These are phyloP conservation scores for Macroventuria anomochaeta DNA, from an alignment of 2,329 filamentous ascomycete genomes.

Conservation along the genomic window DNA sequence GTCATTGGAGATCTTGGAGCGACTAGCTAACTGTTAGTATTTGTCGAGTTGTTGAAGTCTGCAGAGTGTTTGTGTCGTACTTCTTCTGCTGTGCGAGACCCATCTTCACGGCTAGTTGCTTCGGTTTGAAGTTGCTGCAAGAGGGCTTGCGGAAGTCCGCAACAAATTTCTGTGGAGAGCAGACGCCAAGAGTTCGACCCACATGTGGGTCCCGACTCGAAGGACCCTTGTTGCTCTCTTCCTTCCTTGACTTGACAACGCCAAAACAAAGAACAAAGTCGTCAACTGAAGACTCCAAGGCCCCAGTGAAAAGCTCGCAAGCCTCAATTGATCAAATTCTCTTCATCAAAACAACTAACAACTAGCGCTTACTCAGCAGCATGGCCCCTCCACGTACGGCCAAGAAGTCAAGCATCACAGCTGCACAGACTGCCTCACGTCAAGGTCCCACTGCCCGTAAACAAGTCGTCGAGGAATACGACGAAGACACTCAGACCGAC, in stretches of 20 bases:
- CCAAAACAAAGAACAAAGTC: neutral
- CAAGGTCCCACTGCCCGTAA: slow-evolving; percentile 16
- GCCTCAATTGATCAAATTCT: slow-evolving; percentile 2
- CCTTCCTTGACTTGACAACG: neutral
- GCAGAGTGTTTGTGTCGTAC: slow-evolving; percentile 52
- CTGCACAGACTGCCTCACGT: slow-evolving; percentile 12
- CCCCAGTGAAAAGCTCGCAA: neutral
- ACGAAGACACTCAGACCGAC: slow-evolving; percentile 8
- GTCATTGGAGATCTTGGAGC: slow-evolving; percentile 81
- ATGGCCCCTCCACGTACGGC: slow-evolving; percentile 25
- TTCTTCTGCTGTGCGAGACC: slow-evolving; percentile 72
- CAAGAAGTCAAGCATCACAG: slow-evolving; percentile 16
- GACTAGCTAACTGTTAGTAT: slow-evolving; percentile 49
- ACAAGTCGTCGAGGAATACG: slow-evolving; percentile 12
- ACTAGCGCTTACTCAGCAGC: slow-evolving; percentile 18
- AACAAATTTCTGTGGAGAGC: slow-evolving; percentile 34
- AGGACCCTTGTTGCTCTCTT: slow-evolving; percentile 4
- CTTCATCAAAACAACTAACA: slow-evolving; percentile 19
- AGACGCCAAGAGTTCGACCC: slow-evolving; percentile 18
- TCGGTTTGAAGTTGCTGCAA: slow-evolving; percentile 11
- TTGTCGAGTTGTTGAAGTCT: neutral
- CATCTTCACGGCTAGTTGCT: slow-evolving; percentile 55
- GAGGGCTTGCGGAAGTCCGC: slow-evolving; percentile 24
- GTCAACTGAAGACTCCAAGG: neutral
- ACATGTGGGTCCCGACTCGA: slow-evolving; percentile 1